Percentiles rank a stretch among this genome's conserved stretches.
These are phyloP conservation scores for Lentinula guzmanii DNA, from an alignment of 768 basidiomycete genomes.

Conservation along the genomic window DNA sequence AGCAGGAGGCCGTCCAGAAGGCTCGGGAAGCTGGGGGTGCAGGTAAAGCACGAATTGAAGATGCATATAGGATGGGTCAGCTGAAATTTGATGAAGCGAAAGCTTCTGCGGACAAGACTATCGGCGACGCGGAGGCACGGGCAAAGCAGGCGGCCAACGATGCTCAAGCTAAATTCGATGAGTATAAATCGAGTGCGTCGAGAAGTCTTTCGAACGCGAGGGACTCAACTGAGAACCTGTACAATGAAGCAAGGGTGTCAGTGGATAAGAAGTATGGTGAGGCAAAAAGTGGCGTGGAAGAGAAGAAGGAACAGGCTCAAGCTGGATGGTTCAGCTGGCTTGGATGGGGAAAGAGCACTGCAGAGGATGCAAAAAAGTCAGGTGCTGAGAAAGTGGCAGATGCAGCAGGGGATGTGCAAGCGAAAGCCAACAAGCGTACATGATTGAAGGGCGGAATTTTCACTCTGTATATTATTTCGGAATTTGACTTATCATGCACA, in stretches of 20 bases:
- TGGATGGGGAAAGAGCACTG: conserved; percentile 15
- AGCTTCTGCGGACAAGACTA: conserved; percentile 4
- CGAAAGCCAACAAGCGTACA: conserved; percentile 7
- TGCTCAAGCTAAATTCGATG: conserved; percentile 8
- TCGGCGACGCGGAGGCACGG: conserved; percentile 4
- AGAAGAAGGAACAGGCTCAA: conserved; percentile 12
- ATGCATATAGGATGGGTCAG: conserved; percentile 5
- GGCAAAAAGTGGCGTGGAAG: conserved; percentile 1
- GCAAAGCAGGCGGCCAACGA: conserved; percentile 6
- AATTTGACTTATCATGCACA: no score
- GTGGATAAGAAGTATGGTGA: conserved; percentile 4
- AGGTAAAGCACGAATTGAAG: conserved; percentile 10
- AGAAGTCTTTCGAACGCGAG: background rate
- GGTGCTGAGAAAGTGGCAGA: conserved; percentile 10
- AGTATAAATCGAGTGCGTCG: background rate
- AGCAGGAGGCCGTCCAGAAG: conserved; percentile 5
- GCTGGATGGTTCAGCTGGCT: conserved; percentile 16
- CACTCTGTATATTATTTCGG: no score
- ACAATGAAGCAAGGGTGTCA: conserved; percentile 8
- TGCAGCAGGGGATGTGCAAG: conserved; percentile 7
- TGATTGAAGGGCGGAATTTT: background rate
- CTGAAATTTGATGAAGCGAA: conserved; percentile 7
- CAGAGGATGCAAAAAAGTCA: conserved; percentile 13
- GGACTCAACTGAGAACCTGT: conserved; percentile 7
- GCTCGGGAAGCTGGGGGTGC: conserved; percentile 7